These are phyloP conservation scores for Sporothrix variecibatus DNA, from an alignment of 2,329 filamentous ascomycete species.

Conservation along the genomic window DNA sequence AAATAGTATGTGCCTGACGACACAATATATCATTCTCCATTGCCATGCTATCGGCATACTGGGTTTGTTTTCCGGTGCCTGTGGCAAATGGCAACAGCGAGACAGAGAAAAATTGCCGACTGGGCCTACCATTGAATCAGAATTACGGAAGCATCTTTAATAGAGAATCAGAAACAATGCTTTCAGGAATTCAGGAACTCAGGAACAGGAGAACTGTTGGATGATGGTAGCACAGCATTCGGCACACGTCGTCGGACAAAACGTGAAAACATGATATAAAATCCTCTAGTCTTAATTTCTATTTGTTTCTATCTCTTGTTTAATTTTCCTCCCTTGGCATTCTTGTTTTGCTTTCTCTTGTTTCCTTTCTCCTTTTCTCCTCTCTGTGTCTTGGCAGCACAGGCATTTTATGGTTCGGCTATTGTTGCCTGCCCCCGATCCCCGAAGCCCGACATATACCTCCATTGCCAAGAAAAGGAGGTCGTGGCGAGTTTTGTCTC, in stretches of 20 bases:
- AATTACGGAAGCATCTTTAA: not conserved
- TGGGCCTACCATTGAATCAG: not conserved
- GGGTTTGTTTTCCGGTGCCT: not conserved
- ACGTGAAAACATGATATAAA: not conserved
- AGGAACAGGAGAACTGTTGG: not conserved
- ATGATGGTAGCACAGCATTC: not conserved
- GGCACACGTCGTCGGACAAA: not conserved
- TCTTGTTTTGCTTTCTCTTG: not conserved
- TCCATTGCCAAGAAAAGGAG: not conserved
- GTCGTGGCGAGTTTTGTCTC: not conserved
- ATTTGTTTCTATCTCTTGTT: not conserved
- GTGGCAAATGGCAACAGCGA: not conserved
- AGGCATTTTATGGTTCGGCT: not conserved
- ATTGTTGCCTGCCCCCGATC: not conserved
- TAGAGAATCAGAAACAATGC: not conserved
- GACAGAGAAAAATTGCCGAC: not conserved
- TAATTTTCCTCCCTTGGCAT: not conserved
- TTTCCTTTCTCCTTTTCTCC: slow-evolving; percentile 32
- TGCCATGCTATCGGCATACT: not conserved
- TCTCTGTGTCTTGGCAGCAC: not conserved
- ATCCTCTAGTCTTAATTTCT: not conserved
- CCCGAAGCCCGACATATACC: not conserved
- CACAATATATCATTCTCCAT: not conserved
- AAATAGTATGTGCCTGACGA: not conserved
- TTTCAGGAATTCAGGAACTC: not conserved